Evolutionary conservation across 2,329 filamentous ascomycete genomes (phyloP).

Genomic region (Claviceps pazoutovae): DNA sequence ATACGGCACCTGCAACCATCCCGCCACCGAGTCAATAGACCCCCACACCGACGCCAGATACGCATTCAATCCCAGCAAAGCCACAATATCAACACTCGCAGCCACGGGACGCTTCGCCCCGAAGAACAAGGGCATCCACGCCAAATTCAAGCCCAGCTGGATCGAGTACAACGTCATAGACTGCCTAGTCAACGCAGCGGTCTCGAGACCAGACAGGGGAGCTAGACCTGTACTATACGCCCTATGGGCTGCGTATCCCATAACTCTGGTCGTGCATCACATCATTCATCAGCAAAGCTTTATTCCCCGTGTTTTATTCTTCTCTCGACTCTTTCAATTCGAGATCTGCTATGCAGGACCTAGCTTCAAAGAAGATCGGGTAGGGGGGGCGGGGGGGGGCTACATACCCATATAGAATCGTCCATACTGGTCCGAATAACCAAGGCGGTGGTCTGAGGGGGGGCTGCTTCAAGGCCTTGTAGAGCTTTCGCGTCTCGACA

Average conservation of each 20-base stretch:
- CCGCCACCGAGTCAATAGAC: slow-evolving; percentile 56
- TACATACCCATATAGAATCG: slow-evolving; percentile 43
- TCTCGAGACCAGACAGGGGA: slow-evolving; percentile 37
- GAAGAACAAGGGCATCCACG: slow-evolving; percentile 93
- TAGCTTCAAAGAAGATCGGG: too few relatives aligned
- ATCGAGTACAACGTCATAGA: slow-evolving; percentile 69
- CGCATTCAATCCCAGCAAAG: slow-evolving; percentile 55
- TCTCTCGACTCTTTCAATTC: too few relatives aligned
- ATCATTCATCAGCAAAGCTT: neutral
- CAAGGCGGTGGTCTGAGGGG: slow-evolving; percentile 45
- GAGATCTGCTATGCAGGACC: too few relatives aligned
- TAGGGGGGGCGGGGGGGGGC: too few relatives aligned
- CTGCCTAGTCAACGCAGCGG: slow-evolving; percentile 45
- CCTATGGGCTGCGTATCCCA: slow-evolving; percentile 82
- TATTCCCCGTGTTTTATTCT: too few relatives aligned
- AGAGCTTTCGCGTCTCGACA: slow-evolving; percentile 45
- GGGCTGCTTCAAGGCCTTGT: slow-evolving; percentile 54
- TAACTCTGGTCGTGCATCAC: slow-evolving; percentile 32
- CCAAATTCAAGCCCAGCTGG: slow-evolving; percentile 71
- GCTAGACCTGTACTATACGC: slow-evolving; percentile 51
- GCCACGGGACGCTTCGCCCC: slow-evolving; percentile 56
- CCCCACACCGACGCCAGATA: slow-evolving; percentile 68
- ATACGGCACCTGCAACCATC: slow-evolving; percentile 67
- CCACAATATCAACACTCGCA: slow-evolving; percentile 62
- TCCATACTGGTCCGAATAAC: slow-evolving; percentile 54